Percentiles rank a stretch among this genome's conserved stretches.
phyloP scores from a whole-genome alignment of 2,329 filamentous ascomycete species.

The Gyromitra esculenta region DNA sequence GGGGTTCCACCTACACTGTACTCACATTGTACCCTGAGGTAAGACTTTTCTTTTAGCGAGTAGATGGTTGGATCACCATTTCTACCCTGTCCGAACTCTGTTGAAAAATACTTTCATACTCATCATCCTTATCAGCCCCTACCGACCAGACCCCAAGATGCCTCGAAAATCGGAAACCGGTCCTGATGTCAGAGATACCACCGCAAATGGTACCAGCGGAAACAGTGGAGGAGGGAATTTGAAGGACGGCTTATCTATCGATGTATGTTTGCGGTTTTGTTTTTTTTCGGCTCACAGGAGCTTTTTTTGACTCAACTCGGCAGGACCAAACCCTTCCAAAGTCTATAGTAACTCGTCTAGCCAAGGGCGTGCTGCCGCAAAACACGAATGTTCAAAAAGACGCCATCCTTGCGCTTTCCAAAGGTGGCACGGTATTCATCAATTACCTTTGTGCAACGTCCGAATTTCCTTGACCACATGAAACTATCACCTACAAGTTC shows the following conservation, averaged over 20 bases:
- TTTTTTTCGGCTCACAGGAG: conserved; percentile 5
- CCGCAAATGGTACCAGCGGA: conserved; percentile 27
- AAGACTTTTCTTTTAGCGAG: no score
- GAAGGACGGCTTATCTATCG: conserved; percentile 49
- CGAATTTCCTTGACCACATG: conserved; percentile 59
- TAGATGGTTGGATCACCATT: background rate
- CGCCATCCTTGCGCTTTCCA: conserved; percentile 79
- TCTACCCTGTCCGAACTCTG: background rate
- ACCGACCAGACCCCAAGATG: conserved; percentile 25
- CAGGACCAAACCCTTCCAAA: conserved; percentile 81
- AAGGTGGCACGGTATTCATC: conserved; percentile 84
- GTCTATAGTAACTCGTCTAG: conserved; percentile 80
- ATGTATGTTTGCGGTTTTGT: conserved; percentile 36
- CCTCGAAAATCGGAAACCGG: conserved; percentile 49
- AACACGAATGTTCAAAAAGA: conserved; percentile 87
- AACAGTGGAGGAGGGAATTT: conserved; percentile 22
- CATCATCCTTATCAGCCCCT: background rate
- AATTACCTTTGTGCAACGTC: conserved; percentile 81
- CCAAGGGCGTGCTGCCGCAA: conserved; percentile 80
- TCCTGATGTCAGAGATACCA: conserved; percentile 24
- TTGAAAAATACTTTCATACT: background rate
- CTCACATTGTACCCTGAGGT: background rate
- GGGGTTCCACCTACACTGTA: background rate
- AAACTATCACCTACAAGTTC: background rate
- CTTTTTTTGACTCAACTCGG: conserved; percentile 22